Base-by-base conservation (phyloP, 768 basidiomycete species). In the Basidioascus undulatus region DNA sequence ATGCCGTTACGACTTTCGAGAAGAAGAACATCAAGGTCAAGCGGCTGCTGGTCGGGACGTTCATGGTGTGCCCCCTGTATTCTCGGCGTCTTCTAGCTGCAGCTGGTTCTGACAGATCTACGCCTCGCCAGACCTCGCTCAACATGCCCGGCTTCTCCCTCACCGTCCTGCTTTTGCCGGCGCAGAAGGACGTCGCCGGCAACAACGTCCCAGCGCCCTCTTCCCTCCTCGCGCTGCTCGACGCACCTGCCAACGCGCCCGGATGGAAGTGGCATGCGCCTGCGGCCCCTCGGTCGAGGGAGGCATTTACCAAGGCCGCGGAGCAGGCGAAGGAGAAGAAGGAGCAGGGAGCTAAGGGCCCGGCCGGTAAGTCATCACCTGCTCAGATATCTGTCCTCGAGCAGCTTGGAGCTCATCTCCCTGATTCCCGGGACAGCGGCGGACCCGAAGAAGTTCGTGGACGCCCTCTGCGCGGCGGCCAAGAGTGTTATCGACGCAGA, bases 401-500 rank as follows among this genome's bases (percentile, higher is more conserved):
- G n/a, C n/a, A n/a, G n/a, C n/a, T n/a, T n/a, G n/a, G n/a, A n/a
- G n/a, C n/a, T n/a, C n/a, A n/a, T n/a, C n/a, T n/a, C n/a, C n/a
- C n/a, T n/a, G n/a, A n/a, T n/a, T n/a, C n/a, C n/a, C n/a, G n/a
- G n/a, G n/a, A 3, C 21, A 37, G 19, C 30, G 20, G 4, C 20
- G 9, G 62, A 79, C 46, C 55, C 64, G 4, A 47, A 54, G n/a
- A 55, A 49, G 6, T 81, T 83, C 55, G 58, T 64, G 32, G 53
- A 52, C 3, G 66, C 67, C 15, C 59, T 87, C 25, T 59, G 63
- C 49, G 61, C 62, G 18, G 75, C 74, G 1, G 75, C 74, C 46
- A 54, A 68, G 16, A 71, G 70, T 2, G 59, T 94, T 45, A 68
- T 83, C 44, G 59, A 59, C 7, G 77, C 76, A 7, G 87, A 94